Evolutionary conservation across 495 filamentous ascomycete species (phyloP).

Genomic region (Elaphomyces granulatus): DNA sequence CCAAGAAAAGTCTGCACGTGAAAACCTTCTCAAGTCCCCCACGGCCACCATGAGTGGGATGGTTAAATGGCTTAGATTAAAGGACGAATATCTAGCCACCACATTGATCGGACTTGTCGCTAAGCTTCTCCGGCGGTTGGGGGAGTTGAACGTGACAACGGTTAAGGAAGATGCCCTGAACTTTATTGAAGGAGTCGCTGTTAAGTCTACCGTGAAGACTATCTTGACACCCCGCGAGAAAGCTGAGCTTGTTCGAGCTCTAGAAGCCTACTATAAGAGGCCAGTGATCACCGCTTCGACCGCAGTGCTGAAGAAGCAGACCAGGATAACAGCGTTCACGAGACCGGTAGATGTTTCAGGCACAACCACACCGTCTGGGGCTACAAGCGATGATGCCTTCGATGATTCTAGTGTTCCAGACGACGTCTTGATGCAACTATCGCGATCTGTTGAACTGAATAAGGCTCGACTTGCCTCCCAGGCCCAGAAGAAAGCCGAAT

Average conservation of each 20-base stretch:
- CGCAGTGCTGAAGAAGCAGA: slow-evolving; percentile 44
- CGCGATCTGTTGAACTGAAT: slow-evolving; percentile 34
- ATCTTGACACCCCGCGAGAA: slow-evolving; percentile 64
- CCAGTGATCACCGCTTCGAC: slow-evolving; percentile 33
- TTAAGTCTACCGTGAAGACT: slow-evolving; percentile 45
- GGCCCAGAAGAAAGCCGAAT: slow-evolving; percentile 22
- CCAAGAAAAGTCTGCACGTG: slow-evolving; percentile 27
- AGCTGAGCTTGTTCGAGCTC: slow-evolving; percentile 62
- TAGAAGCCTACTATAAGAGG: slow-evolving; percentile 60
- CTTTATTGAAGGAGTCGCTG: slow-evolving; percentile 47
- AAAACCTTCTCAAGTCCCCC: slow-evolving; percentile 40
- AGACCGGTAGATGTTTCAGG: slow-evolving; percentile 26
- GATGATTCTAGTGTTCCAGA: slow-evolving; percentile 27
- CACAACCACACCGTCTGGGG: slow-evolving; percentile 16
- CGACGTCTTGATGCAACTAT: slow-evolving; percentile 29
- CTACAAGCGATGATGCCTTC: slow-evolving; percentile 28
- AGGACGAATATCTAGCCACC: slow-evolving; percentile 67
- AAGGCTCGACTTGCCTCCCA: slow-evolving; percentile 28
- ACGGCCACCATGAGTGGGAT: slow-evolving; percentile 49
- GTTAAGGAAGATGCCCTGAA: slow-evolving; percentile 44
- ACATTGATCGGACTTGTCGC: slow-evolving; percentile 52
- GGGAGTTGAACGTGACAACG: slow-evolving; percentile 48
- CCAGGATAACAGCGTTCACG: slow-evolving; percentile 51
- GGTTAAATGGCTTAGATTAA: slow-evolving; percentile 69
- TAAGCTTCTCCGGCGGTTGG: slow-evolving; percentile 60